Evolutionary conservation across 2,329 filamentous ascomycete species (phyloP).

Genomic region (Epichloe sibirici): DNA sequence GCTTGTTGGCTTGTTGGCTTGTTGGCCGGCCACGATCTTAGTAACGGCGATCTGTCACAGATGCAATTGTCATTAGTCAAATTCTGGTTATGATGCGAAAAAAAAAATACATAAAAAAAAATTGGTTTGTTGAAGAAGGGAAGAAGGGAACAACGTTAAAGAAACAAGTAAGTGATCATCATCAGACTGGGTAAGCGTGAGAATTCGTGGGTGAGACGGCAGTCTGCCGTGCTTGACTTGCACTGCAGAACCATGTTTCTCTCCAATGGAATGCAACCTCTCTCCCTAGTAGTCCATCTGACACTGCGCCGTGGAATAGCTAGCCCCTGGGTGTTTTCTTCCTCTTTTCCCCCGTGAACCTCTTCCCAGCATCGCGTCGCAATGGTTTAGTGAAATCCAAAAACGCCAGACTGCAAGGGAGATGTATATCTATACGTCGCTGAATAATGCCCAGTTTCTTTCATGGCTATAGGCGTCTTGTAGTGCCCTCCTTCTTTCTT

Average conservation of each 20-base stretch:
- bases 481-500: neutral
- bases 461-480: neutral
- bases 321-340: too few relatives aligned
- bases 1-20: neutral
- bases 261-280: too few relatives aligned
- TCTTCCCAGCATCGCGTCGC: neutral
- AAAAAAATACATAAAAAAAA: neutral
- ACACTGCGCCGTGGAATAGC: too few relatives aligned
- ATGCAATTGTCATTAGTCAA: conserved; percentile 7
- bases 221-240: too few relatives aligned
- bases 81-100: neutral
- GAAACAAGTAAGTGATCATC: neutral
- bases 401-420: neutral
- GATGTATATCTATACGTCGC: neutral
- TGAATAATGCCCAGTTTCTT: neutral
- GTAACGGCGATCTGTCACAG: conserved; percentile 13
- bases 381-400: neutral
- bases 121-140: neutral
- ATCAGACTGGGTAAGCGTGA: neutral
- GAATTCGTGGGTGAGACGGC: too few relatives aligned
- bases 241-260: too few relatives aligned
- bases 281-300: too few relatives aligned
- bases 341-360: neutral
- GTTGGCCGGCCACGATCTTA: conserved; percentile 1
- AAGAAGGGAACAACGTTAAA: neutral